phyloP scores from a whole-genome alignment of 2,329 filamentous ascomycete species.

The Acrocalymma vagum region DNA sequence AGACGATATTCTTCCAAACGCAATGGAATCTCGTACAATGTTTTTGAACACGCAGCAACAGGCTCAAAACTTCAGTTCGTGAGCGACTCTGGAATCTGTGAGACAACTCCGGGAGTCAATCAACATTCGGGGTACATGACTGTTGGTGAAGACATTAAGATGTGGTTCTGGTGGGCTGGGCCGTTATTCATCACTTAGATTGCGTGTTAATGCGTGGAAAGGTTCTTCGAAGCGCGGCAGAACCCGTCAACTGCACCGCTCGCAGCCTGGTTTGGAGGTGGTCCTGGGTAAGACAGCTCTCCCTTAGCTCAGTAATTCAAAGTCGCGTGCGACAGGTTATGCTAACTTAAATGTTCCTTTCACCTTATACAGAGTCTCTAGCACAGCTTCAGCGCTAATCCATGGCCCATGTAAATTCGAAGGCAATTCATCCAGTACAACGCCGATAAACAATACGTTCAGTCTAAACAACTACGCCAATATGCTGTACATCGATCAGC shows the following conservation, averaged over 20 bases:
- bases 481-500: constrained; percentile 5
- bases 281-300: too few species aligned
- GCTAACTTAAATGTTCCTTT: too few species aligned
- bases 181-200: too few species aligned
- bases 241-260: neutral
- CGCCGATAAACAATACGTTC: neutral
- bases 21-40: constrained; percentile 31
- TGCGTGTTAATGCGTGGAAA: too few species aligned
- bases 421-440: too few species aligned
- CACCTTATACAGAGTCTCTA: too few species aligned
- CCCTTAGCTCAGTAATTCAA: too few species aligned
- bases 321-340: constrained; percentile 20
- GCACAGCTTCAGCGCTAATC: constrained; percentile 1
- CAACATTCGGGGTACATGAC: constrained; percentile 63
- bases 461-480: constrained; percentile 1
- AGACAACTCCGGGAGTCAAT: constrained; percentile 62
- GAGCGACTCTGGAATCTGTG: constrained; percentile 58
- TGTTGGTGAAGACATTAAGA: constrained; percentile 54
- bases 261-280: constrained; percentile 2
- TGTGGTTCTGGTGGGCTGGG: constrained; percentile 40
- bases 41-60: constrained; percentile 39
- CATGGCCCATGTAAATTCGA: constrained; percentile 1
- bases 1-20: constrained; percentile 32
- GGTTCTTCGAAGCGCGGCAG: neutral
- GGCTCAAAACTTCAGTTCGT: constrained; percentile 36